phyloP scores from a whole-genome alignment of 352 stramenopile genomes.

The Phytophthora quininea region DNA sequence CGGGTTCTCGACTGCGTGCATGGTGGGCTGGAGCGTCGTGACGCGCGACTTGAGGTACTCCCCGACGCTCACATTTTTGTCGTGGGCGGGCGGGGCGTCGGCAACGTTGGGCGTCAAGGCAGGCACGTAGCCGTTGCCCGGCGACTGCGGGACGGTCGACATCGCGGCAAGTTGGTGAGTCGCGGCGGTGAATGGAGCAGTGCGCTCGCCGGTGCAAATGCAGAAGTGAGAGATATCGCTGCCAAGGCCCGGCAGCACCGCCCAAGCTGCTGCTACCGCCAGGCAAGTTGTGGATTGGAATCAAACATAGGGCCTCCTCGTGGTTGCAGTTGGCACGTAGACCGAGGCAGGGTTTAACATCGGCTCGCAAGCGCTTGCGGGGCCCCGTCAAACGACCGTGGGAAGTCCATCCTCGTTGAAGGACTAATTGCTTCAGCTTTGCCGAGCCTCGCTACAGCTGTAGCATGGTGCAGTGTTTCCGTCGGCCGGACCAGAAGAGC shows the following conservation, averaged over 20 bases:
- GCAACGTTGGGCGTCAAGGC: constrained; percentile 25
- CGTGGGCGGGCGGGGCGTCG: constrained; percentile 7
- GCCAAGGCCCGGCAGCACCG: background rate
- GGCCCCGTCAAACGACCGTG: constrained; percentile 10
- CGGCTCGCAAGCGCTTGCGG: constrained; percentile 15
- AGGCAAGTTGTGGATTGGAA: background rate
- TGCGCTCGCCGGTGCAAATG: constrained; percentile 25
- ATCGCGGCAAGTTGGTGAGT: constrained; percentile 9
- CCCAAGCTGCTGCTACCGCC: background rate
- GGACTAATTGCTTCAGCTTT: constrained; percentile 13
- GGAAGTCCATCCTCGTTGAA: constrained; percentile 39
- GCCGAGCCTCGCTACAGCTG: background rate
- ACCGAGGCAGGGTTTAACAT: constrained; percentile 22
- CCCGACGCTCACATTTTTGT: constrained; percentile 31
- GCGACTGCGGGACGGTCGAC: constrained; percentile 20
- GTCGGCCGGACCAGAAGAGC: too few species aligned
- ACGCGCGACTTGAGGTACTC: constrained; percentile 42
- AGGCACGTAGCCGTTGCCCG: constrained; percentile 31
- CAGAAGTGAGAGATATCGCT: constrained; percentile 19
- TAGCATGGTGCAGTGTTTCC: background rate
- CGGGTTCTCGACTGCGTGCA: constrained; percentile 32
- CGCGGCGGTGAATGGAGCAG: constrained; percentile 7
- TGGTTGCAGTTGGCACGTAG: constrained; percentile 14
- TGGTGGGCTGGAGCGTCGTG: constrained; percentile 46
- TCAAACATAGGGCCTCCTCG: background rate